Base-by-base conservation (phyloP, 2,329 filamentous ascomycete genomes). In the Cylindrodendrum hubeiense region DNA sequence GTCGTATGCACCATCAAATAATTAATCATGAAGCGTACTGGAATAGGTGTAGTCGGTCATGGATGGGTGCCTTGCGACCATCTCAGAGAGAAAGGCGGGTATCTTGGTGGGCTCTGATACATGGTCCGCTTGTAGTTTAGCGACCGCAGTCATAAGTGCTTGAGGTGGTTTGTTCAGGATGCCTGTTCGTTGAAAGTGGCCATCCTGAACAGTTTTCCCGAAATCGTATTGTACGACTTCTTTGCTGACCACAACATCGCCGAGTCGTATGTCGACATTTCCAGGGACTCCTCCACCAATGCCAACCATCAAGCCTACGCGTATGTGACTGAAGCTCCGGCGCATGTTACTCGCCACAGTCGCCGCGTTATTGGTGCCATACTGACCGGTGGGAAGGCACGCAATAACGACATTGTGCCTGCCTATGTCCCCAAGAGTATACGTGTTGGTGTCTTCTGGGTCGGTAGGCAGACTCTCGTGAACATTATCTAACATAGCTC, bases 261-360 rank as follows among this genome's bases (percentile, higher is more conserved):
- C 71, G 2, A 74, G 52, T 1, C 66, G 54, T 0, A 74, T 33
- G 9, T 73, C 64, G 3, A 39, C 41, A 30, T 41, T 55, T 3
- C 55, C 58, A 2, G 75, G 76, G 0, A 67, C 68, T 1, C 73
- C 75, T 9, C 75, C 74, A 9, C 75, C 75, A 2, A 77, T 74
- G 2, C 76, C 75, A 8, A 77, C 75, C 54, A 77, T 70, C 6
- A 74, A 22, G 3, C 55, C 34, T 2, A 65, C 21, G 0, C 33
- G 59, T 4, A 67, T 56, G 1, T 13, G 43, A 1, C 61, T 61
- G 26, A 74, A 73, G 0, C 60, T 69, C 1, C 65, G 60, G 1
- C 28, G 52, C 15, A 73, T 30, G 13, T 72, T 67, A 3, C 41
- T 67, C 5, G 26, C 21, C 0, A 69, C 64, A 2, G 51, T 54